Evolutionary conservation across 225 moss, liverwort and hornwort genomes (phyloP), one percentile per base, ranked within the genome.

Genomic region (Takakia lepidozioides): DNA sequence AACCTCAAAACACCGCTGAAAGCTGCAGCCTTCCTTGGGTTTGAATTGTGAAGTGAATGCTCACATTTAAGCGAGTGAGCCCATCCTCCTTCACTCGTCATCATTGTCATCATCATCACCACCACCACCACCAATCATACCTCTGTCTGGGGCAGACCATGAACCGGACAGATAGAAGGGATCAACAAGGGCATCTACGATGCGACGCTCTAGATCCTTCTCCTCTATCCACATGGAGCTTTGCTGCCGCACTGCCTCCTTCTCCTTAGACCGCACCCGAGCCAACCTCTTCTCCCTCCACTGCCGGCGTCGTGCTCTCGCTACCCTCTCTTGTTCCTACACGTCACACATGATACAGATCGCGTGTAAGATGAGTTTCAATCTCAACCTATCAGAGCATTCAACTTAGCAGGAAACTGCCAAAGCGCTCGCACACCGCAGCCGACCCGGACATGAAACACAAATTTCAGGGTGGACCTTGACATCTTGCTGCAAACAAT

Each of bases 161-260:
- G 88, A 88, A 25, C 93, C 91, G 49, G 85, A 77, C 54, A 95
- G 60, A 54, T 79, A 83, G 63, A 71, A 86, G 13, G 93, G 93
- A 67, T 95, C 83, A 27, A 84, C 79, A 51, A 95, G 70, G 38
- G 93, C 93, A 67, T 89, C 93, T 43, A 89, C 37, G 58, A 86
- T 84, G 58, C 93, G 84, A 43, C 93, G 83, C 66, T 95, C 89
- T 29, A 95, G 48, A 56, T 95, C 84, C 47, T 84, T 89, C 64
- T 80, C 76, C 55, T 95, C 88, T 59, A 95, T 82, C 93, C 93
- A 95, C 74, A 68, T 61, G 9, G 93, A 76, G 38, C 93, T 95
- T 62, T 89, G 84, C 55, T 81, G 83, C 22, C 86, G 83, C 44
- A 89, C 37, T 16, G 37, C 29, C 59, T 72, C 69, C 55, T 73